Evolutionary conservation across 352 stramenopile genomes (phyloP).

Genomic region (Pythium aristosporum): DNA sequence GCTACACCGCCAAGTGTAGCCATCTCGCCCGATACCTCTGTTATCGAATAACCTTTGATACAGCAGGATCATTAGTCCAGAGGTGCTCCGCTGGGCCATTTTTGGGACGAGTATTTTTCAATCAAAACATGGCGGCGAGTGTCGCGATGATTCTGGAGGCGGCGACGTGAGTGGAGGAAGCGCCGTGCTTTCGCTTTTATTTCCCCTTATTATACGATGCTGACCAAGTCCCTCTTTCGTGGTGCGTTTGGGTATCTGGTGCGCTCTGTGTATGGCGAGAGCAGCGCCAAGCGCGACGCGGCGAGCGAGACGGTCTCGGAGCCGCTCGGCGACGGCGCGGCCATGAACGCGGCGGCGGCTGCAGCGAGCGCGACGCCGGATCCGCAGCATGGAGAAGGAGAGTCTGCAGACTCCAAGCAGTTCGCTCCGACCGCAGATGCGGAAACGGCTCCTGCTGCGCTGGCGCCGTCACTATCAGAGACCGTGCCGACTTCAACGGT

Average conservation of each 20-base stretch:
- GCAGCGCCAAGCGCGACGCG: neutral
- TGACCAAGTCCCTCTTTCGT: neutral
- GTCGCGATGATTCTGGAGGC: slow-evolving; percentile 26
- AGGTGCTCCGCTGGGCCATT: neutral
- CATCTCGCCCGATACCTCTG: neutral
- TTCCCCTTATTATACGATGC: too few relatives aligned
- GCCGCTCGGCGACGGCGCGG: neutral
- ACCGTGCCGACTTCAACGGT: neutral
- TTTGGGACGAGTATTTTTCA: slow-evolving; percentile 1
- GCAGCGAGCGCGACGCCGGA: neutral
- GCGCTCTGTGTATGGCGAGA: neutral
- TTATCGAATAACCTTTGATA: neutral
- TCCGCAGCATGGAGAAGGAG: neutral
- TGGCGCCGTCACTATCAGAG: neutral
- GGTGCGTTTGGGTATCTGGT: neutral
- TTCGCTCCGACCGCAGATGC: neutral
- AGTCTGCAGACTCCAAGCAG: neutral
- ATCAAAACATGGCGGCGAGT: slow-evolving; percentile 32
- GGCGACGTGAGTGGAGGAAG: neutral
- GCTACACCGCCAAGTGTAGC: slow-evolving; percentile 10
- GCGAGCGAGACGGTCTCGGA: neutral
- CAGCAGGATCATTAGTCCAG: neutral
- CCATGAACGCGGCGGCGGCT: neutral
- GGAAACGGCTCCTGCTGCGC: neutral
- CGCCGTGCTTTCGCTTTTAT: neutral